Percentiles rank a stretch among this genome's conserved stretches.
These are phyloP conservation scores for Xylaria digitata DNA, from an alignment of 2,329 filamentous ascomycete species.

Conservation along the genomic window DNA sequence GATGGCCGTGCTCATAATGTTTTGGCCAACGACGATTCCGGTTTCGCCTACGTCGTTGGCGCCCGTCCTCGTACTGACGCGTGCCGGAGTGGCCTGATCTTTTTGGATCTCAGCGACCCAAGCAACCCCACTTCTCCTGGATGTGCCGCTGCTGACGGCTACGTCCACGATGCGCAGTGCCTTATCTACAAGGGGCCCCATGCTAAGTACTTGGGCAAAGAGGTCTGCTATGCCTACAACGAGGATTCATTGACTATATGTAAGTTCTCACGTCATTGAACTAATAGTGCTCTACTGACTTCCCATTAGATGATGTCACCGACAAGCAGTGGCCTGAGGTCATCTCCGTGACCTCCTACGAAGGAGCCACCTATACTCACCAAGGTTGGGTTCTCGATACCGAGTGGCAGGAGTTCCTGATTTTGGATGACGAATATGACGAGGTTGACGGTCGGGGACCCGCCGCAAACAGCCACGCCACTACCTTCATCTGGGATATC, in stretches of 20 bases:
- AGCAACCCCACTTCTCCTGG: constrained; percentile 64
- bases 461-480: constrained; percentile 53
- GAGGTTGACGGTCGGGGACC: constrained; percentile 55
- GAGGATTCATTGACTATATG: constrained; percentile 63
- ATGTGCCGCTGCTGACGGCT: constrained; percentile 66
- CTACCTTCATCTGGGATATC: constrained; percentile 61
- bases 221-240: constrained; percentile 68
- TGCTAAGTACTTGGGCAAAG: constrained; percentile 56
- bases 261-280: constrained; percentile 35
- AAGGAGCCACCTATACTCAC: constrained; percentile 65
- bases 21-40: neutral
- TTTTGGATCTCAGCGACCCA: constrained; percentile 67
- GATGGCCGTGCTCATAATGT: constrained; percentile 59
- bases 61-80: constrained; percentile 52
- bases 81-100: constrained; percentile 60
- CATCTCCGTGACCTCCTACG: constrained; percentile 64
- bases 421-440: constrained; percentile 62
- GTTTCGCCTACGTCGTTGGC: constrained; percentile 58
- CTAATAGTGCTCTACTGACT: neutral
- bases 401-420: constrained; percentile 52
- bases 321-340: constrained; percentile 54
- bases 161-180: constrained; percentile 72
- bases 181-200: constrained; percentile 65
- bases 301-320: constrained; percentile 52
- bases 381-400: constrained; percentile 63